These are phyloP conservation scores for Aegilops longissima DNA, from an alignment of 176 grass and related monocot genomes.

Conservation along the genomic window DNA sequence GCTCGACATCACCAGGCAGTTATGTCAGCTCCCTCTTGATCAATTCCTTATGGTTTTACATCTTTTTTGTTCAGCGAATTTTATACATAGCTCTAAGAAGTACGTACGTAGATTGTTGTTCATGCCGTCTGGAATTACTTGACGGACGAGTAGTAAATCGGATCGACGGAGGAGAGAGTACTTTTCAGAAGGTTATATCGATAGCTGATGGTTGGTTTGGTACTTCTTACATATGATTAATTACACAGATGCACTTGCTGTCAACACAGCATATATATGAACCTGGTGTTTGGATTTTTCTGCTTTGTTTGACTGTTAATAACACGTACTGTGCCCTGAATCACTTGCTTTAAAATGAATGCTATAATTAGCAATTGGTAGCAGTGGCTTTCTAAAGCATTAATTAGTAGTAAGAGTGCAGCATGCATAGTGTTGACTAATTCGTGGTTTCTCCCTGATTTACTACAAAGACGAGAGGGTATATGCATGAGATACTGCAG, in stretches of 20 bases:
- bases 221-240: too few species aligned
- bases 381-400: not conserved
- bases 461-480: not conserved
- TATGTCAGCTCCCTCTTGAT: constrained; percentile 25
- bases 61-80: not conserved
- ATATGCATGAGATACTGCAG: not conserved
- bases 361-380: not conserved
- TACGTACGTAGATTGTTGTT: not conserved
- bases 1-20: constrained; percentile 39
- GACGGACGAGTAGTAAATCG: too few species aligned
- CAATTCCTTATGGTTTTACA: not conserved
- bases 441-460: not conserved
- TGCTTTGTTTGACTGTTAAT: not conserved
- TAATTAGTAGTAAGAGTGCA: too few species aligned
- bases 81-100: not conserved
- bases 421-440: not conserved
- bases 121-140: too few species aligned
- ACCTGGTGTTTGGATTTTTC: not conserved
- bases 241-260: too few species aligned
- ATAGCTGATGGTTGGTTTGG: too few species aligned
- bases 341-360: too few species aligned
- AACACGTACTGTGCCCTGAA: not conserved
- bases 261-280: too few species aligned
- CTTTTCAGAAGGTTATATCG: too few species aligned
- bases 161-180: too few species aligned